These are phyloP conservation scores for Colletotrichum scovillei DNA, from an alignment of 2,329 filamentous ascomycete species.

Conservation along the genomic window DNA sequence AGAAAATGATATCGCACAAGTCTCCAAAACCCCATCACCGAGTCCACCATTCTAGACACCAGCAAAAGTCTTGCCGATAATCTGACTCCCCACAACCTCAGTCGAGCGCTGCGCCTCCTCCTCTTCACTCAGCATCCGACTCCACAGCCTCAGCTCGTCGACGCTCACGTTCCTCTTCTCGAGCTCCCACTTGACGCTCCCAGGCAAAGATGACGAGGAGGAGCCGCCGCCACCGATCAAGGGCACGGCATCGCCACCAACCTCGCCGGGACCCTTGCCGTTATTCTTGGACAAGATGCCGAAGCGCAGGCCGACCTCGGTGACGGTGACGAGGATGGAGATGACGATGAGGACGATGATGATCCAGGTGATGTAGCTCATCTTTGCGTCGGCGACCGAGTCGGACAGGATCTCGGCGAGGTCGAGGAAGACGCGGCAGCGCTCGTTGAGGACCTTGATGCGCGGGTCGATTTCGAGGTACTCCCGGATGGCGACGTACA, in stretches of 20 bases:
- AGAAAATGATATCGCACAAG: background rate
- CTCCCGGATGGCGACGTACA: conserved; percentile 94
- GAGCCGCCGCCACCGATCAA: conserved; percentile 1
- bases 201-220: background rate
- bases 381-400: conserved; percentile 91
- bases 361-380: conserved; percentile 98
- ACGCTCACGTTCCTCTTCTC: conserved; percentile 33
- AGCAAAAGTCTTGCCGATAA: conserved; percentile 34
- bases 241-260: conserved; percentile 1
- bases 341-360: conserved; percentile 93
- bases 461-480: conserved; percentile 98
- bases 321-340: conserved; percentile 90
- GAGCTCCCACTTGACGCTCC: conserved; percentile 33
- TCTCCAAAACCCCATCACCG: background rate
- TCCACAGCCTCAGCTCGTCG: conserved; percentile 40
- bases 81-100: conserved; percentile 33
- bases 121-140: conserved; percentile 38
- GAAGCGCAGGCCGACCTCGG: conserved; percentile 90
- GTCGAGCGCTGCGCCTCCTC: conserved; percentile 24
- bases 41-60: conserved; percentile 21
- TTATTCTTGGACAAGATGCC: conserved; percentile 69
- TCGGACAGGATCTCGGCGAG: conserved; percentile 95
- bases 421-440: conserved; percentile 95
- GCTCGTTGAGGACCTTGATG: conserved; percentile 96
- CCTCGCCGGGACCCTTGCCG: conserved; percentile 9